These are phyloP conservation scores for Ophiognomonia clavigignenti-juglandacearum DNA, from an alignment of 2,329 filamentous ascomycete species.

Conservation along the genomic window DNA sequence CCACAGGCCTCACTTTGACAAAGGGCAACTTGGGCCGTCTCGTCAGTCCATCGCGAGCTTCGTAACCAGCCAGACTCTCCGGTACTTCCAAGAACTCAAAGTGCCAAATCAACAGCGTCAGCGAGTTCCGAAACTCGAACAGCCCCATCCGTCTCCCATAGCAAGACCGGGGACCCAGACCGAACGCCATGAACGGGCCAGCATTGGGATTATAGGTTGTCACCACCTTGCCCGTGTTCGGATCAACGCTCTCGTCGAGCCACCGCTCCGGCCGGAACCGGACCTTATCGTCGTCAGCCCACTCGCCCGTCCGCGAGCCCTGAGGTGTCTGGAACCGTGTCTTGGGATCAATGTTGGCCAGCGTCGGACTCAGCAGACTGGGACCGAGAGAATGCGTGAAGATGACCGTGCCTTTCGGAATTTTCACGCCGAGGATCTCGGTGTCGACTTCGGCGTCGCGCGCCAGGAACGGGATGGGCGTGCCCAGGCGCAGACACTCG, in stretches of 20 bases:
- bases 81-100: constrained; percentile 1
- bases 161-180: neutral
- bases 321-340: neutral
- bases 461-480: constrained; percentile 3
- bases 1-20: neutral
- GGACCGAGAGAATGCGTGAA: constrained; percentile 1
- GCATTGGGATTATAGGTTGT: neutral
- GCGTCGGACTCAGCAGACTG: neutral
- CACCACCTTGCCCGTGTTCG: neutral
- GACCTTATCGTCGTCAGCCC: neutral
- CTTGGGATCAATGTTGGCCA: neutral
- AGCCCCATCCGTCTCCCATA: neutral
- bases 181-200: neutral
- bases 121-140: neutral
- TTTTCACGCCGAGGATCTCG: neutral
- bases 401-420: neutral
- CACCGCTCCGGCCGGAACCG: constrained; percentile 2
- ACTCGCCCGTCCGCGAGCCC: neutral
- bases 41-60: neutral
- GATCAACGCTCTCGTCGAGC: neutral
- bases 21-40: neutral
- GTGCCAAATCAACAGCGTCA: constrained; percentile 2
- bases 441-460: constrained; percentile 1
- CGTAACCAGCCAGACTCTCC: neutral
- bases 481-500: neutral